Base-by-base conservation (phyloP, 139 green algal genomes). In the Auxenochlorella pyrenoidosa region DNA sequence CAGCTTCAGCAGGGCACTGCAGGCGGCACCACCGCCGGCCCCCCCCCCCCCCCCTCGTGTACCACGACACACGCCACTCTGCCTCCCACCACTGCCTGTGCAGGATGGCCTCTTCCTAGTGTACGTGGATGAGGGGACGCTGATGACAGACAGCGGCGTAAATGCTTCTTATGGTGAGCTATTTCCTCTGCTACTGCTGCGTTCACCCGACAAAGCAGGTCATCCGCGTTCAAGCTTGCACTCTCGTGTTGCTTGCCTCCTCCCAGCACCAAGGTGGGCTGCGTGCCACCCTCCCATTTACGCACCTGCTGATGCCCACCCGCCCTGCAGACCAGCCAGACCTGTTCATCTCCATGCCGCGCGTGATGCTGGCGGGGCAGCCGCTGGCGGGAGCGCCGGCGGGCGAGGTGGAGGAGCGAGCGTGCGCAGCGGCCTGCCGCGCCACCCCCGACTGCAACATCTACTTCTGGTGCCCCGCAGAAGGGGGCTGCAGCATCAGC, bases 291-390 rank as follows among this genome's bases (percentile, higher is more conserved):
- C 47, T 54, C 47, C 47, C 10, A 10, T 54, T n/a, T n/a, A n/a
- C 47, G 10, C 47, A 54, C 47, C 47, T 54, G 8, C 47, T 54
- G 47, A 54, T 54, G 10, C 47, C 10, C 47, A 10, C 1, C 16
- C n/a, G 19, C 41, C 26, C 73, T 80, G 73, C 73, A 80, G 73
- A 43, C 73, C 41, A n/a, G 41, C 73, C 73, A 41, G 43, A 80
- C 41, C 26, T 59, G 10, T 80, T 59, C 73, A 60, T 80, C 41
- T 80, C 73, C 26, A 59, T 80, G 73, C 73, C 43, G 34, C 41
- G 60, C 28, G 73, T 80, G 19, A 54, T 80, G 73, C 73, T 80
- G 73, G 43, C 73, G 73, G 73, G 73, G 28, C 41, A 80, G 73
- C 40, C 73, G 41, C 26, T 80, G 41, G 4, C 43, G 18, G 73